Evolutionary conservation across 129 eudicot genomes (phyloP).

Genomic region (Cynara cardunculus): DNA sequence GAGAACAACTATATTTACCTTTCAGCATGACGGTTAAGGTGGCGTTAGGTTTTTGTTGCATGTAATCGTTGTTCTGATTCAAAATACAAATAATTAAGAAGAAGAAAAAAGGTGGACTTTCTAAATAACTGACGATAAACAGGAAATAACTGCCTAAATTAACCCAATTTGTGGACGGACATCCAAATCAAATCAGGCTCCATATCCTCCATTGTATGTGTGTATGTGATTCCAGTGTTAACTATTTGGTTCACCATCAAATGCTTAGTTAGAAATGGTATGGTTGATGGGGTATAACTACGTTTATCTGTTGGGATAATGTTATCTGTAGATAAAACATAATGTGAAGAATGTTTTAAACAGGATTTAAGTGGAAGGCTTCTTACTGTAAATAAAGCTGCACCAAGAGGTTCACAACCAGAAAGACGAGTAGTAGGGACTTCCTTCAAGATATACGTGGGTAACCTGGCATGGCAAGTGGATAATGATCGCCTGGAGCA

Average conservation of each 20-base stretch:
- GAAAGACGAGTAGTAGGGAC: slow-evolving; percentile 43
- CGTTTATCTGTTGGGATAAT: background rate
- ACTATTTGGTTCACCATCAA: background rate
- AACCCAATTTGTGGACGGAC: background rate
- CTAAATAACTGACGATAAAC: background rate
- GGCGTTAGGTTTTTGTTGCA: background rate
- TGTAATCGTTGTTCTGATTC: background rate
- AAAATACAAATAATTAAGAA: background rate
- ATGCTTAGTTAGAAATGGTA: background rate
- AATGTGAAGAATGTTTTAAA: slow-evolving; percentile 10
- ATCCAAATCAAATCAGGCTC: background rate
- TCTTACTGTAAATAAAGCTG: slow-evolving; percentile 59
- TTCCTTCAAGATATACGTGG: slow-evolving; percentile 47
- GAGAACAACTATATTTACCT: background rate
- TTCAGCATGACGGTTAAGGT: background rate
- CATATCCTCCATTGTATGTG: background rate
- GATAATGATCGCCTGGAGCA: slow-evolving; percentile 44
- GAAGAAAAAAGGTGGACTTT: background rate
- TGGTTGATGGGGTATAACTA: background rate
- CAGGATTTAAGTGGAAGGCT: slow-evolving; percentile 57
- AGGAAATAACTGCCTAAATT: background rate
- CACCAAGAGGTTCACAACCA: slow-evolving; percentile 59
- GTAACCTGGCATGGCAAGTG: slow-evolving; percentile 68
- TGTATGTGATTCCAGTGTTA: background rate
- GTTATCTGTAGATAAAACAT: slow-evolving; percentile 5